Evolutionary conservation across 257 asterid genomes (phyloP).

Genomic region (Solanum acaule): DNA sequence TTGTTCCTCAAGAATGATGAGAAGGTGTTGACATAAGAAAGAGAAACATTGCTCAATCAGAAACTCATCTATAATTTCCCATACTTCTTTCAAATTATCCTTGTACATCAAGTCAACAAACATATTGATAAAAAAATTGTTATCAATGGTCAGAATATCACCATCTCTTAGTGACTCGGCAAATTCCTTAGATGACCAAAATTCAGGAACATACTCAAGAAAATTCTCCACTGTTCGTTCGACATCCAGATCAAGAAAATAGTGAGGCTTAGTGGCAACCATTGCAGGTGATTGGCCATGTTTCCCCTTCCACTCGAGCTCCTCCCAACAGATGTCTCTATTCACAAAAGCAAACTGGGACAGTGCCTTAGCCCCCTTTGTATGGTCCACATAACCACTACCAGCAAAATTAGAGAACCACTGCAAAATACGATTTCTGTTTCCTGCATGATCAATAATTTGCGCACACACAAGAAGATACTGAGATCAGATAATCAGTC

Average conservation of each 20-base stretch:
- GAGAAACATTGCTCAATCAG: slow-evolving; percentile 71
- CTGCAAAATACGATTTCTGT: slow-evolving; percentile 55
- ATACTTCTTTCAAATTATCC: slow-evolving; percentile 56
- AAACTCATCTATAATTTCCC: slow-evolving; percentile 71
- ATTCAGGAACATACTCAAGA: slow-evolving; percentile 85
- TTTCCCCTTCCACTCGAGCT: slow-evolving; percentile 95
- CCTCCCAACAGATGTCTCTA: slow-evolving; percentile 97
- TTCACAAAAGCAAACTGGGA: slow-evolving; percentile 86
- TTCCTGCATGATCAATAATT: slow-evolving; percentile 42
- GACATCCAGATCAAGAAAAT: slow-evolving; percentile 94
- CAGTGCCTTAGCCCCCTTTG: slow-evolving; percentile 87
- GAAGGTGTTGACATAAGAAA: slow-evolving; percentile 74
- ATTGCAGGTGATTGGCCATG: slow-evolving; percentile 99
- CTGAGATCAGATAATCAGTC: neutral
- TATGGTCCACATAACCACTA: slow-evolving; percentile 47
- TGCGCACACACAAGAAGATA: neutral
- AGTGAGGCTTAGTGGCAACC: slow-evolving; percentile 99
- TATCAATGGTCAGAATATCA: slow-evolving; percentile 55
- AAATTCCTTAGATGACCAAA: slow-evolving; percentile 88
- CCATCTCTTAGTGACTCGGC: slow-evolving; percentile 87
- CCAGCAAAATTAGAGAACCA: slow-evolving; percentile 87
- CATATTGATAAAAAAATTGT: slow-evolving; percentile 47
- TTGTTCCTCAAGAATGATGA: slow-evolving; percentile 67
- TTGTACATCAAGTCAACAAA: slow-evolving; percentile 73
- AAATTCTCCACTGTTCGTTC: slow-evolving; percentile 83